Percentiles rank a stretch among this genome's conserved stretches.
phyloP scores from a whole-genome alignment of 2,329 filamentous ascomycete genomes.

The Lachnellula subtilissima region DNA sequence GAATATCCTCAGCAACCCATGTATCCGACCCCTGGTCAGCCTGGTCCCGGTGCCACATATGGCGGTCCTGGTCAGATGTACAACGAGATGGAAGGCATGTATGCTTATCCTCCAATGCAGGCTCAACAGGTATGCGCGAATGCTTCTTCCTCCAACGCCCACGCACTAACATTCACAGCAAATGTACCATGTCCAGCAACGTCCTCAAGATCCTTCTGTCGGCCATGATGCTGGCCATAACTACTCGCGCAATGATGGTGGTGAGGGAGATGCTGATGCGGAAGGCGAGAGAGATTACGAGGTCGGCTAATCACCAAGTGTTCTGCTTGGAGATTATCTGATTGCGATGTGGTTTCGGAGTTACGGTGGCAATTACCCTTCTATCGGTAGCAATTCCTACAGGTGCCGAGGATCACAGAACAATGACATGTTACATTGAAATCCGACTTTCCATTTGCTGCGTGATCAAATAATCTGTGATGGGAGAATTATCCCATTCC shows the following conservation, averaged over 20 bases:
- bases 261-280: constrained; percentile 40
- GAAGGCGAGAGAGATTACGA: constrained; percentile 42
- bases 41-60: constrained; percentile 66
- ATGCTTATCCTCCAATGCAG: constrained; percentile 74
- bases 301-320: constrained; percentile 26
- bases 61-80: constrained; percentile 78
- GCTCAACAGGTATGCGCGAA: constrained; percentile 69
- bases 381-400: not conserved
- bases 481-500: constrained; percentile 48
- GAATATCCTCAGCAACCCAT: constrained; percentile 80
- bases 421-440: constrained; percentile 6
- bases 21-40: constrained; percentile 75
- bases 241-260: constrained; percentile 36
- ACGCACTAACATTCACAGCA: constrained; percentile 22
- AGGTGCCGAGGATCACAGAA: not conserved
- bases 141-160: not conserved
- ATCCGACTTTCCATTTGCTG: not conserved
- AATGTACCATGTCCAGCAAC: constrained; percentile 38
- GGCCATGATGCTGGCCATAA: constrained; percentile 34
- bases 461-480: not conserved
- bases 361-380: constrained; percentile 6
- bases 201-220: constrained; percentile 35
- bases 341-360: constrained; percentile 4
- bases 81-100: constrained; percentile 77
- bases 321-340: not conserved